Evolutionary conservation across 768 basidiomycete species (phyloP).

Genomic region (Lactifluus pinguis): DNA sequence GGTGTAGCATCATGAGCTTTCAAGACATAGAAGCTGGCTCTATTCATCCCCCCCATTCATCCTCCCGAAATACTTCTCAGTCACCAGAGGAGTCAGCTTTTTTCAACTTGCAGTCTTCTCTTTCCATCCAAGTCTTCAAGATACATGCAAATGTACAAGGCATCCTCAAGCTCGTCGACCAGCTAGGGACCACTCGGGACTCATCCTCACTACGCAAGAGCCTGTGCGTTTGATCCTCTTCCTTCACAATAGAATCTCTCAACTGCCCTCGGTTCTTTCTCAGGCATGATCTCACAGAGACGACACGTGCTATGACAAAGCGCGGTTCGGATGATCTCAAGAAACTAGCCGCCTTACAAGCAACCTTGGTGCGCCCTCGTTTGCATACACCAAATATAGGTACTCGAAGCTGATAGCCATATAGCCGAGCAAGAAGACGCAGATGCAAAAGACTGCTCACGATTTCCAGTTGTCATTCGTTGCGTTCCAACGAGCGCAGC

Average conservation of each 20-base stretch:
- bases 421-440: conserved; percentile 73
- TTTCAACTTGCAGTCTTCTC: conserved; percentile 61
- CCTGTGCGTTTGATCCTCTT: conserved; percentile 48
- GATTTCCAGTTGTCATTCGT: conserved; percentile 86
- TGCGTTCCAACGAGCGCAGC: conserved; percentile 87
- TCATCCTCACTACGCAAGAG: conserved; percentile 71
- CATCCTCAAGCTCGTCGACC: conserved; percentile 92
- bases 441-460: conserved; percentile 85
- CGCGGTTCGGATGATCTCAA: conserved; percentile 90
- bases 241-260: neutral
- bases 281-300: conserved; percentile 86
- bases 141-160: conserved; percentile 97
- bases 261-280: no score
- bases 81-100: conserved; percentile 66
- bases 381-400: neutral
- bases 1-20: conserved; percentile 34
- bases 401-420: neutral
- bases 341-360: conserved; percentile 66
- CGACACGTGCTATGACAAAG: conserved; percentile 92
- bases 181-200: conserved; percentile 80
- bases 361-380: conserved; percentile 39
- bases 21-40: conserved; percentile 42
- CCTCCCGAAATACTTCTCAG: conserved; percentile 26
- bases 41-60: conserved; percentile 25
- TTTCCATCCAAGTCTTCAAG: conserved; percentile 95